Percentiles rank a stretch among this genome's conserved stretches.
These are phyloP conservation scores for Cyclocybe aegerita DNA, from an alignment of 768 basidiomycete species.

Conservation along the genomic window DNA sequence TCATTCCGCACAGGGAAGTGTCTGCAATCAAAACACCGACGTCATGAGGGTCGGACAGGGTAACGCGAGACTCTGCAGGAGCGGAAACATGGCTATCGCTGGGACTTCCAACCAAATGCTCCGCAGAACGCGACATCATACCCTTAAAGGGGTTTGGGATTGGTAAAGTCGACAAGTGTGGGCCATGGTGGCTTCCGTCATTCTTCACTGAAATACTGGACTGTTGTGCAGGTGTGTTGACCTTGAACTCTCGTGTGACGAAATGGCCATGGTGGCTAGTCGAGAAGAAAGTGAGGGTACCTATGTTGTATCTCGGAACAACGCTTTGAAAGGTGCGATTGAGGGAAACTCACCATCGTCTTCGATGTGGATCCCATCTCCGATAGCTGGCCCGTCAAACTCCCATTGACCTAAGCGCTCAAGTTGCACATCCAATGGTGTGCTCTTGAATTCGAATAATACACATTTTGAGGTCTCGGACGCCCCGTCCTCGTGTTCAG, in stretches of 20 bases:
- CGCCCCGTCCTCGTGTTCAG: conserved; percentile 30
- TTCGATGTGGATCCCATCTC: conserved; percentile 45
- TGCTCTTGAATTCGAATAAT: conserved; percentile 35
- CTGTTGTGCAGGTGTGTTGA: too few species aligned
- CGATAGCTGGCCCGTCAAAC: conserved; percentile 45
- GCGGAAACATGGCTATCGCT: conserved; percentile 12
- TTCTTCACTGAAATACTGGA: conserved; percentile 26
- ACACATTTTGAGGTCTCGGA: conserved; percentile 39
- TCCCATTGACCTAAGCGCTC: conserved; percentile 55
- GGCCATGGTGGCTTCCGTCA: conserved; percentile 18
- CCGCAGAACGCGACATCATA: conserved; percentile 47
- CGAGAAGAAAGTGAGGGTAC: conserved; percentile 37
- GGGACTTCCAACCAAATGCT: conserved; percentile 29
- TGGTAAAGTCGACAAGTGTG: conserved; percentile 31
- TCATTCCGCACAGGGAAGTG: conserved; percentile 19
- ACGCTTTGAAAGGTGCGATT: background rate
- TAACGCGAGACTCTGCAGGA: conserved; percentile 5
- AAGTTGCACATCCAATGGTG: conserved; percentile 35
- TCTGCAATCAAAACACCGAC: conserved; percentile 20
- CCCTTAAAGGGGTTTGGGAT: conserved; percentile 69
- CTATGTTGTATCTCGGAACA: conserved; percentile 13
- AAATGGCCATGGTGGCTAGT: conserved; percentile 45
- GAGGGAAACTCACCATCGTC: conserved; percentile 41
- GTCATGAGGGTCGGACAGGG: conserved; percentile 20
- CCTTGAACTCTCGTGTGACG: conserved; percentile 36